phyloP scores from a whole-genome alignment of 73 alveolate species.

The Paramecium tetraurelia region DNA sequence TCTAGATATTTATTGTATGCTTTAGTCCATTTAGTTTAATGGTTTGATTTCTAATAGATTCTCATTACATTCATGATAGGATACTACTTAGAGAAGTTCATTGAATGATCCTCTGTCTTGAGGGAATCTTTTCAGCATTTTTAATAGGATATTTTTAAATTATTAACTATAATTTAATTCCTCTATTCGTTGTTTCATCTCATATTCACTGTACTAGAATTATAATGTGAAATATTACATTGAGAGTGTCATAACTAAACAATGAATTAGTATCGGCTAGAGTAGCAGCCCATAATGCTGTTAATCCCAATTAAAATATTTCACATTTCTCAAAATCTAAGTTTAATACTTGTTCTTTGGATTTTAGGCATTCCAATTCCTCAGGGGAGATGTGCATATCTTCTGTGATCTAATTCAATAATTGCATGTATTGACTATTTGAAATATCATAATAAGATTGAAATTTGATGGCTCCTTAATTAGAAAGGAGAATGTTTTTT shows the following conservation, averaged over 20 bases:
- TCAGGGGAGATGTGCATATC: conserved; percentile 33
- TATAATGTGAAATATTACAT: neutral
- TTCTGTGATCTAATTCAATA: neutral
- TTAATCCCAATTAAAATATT: conserved; percentile 10
- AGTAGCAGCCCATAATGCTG: conserved; percentile 24
- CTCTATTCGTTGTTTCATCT: neutral
- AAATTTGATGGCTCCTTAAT: neutral
- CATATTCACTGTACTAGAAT: conserved; percentile 25
- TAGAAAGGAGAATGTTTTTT: conserved; percentile 8
- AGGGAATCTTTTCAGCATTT: neutral
- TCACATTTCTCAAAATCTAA: conserved; percentile 48
- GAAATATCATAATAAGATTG: neutral
- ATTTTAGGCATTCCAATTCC: conserved; percentile 21
- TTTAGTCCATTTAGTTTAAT: neutral
- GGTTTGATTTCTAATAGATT: neutral
- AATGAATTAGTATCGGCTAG: conserved; percentile 13
- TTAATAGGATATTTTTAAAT: neutral
- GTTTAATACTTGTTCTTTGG: neutral
- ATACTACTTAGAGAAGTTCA: neutral
- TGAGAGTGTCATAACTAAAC: conserved; percentile 9
- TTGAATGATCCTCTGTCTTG: neutral
- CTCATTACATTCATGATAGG: conserved; percentile 34
- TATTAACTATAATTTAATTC: conserved; percentile 18
- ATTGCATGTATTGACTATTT: conserved; percentile 4
- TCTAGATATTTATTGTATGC: neutral